Base-by-base conservation (phyloP, 2,329 filamentous ascomycete genomes). In the Teratosphaeria epicoccoides region DNA sequence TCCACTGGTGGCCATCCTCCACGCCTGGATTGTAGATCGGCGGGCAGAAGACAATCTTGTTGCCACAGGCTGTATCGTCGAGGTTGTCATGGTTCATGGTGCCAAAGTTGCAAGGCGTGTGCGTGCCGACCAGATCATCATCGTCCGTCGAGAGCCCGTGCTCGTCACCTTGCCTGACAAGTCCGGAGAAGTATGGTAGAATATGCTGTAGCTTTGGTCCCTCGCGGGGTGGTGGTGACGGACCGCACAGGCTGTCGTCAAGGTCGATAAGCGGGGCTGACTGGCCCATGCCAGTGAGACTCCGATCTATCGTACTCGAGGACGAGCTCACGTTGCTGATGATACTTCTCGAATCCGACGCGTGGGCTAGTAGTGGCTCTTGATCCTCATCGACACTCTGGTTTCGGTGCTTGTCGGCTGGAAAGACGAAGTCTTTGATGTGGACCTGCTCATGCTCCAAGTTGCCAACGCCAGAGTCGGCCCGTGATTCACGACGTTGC, bases 1-100 rank as follows among this genome's bases (percentile, higher is more conserved):
- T 46, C 58, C 59, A 63, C 23, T 58, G 59, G 11, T 57, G 28
- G 24, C 14, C 28, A 2, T 54, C 43, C 22, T 24, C 23, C 20
- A 52, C 46, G 20, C 40, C 54, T 23, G 50, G 47, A 43, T 61
- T 56, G 45, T 49, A 28, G 45, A n/a, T n/a, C 47, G 25, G 20
- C 43, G 33, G 43, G 20, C 46, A n/a, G 53, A 23, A 28, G 29
- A 26, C 14, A n/a, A 17, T 46, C n/a, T 22, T 22, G 29, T 52
- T 47, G 3, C 49, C 25, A 24, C 25, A 28, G 17, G 20, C 6
- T 9, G 4, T 46, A 20, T 40, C 33, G 33, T 20, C 20, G n/a
- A 17, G n/a, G 10, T 40, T 9, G 3, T 40, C 14, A 4, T 17
- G 33, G 3, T 40, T 14, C 33, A 40, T 22, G 14, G n/a, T 40